These are phyloP conservation scores for Hypoxylon sp. DNA, from an alignment of 2,329 filamentous ascomycete species.

Conservation along the genomic window DNA sequence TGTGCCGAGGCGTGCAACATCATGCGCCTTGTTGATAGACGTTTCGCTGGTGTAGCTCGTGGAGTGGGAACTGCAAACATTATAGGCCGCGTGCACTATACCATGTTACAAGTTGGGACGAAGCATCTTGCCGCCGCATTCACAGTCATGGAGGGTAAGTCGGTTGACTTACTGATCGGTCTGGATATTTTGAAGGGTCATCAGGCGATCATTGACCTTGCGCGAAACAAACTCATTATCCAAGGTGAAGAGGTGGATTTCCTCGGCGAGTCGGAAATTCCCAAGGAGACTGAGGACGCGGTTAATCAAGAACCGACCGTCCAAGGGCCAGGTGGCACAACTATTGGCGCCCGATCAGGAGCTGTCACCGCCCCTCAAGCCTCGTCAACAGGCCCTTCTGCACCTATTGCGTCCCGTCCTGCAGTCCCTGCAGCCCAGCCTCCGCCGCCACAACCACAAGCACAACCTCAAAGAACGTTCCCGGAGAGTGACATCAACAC, in stretches of 20 bases:
- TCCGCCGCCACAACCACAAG: constrained; percentile 47
- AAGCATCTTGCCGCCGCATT: constrained; percentile 94
- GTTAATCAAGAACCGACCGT: constrained; percentile 86
- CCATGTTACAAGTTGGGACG: constrained; percentile 92
- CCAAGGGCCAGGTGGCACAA: constrained; percentile 87
- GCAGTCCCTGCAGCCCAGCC: constrained; percentile 46
- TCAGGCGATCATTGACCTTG: constrained; percentile 91
- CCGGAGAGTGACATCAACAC: constrained; percentile 79
- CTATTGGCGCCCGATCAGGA: constrained; percentile 86
- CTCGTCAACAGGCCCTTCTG: constrained; percentile 48
- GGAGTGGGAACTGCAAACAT: constrained; percentile 96
- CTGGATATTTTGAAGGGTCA: constrained; percentile 98
- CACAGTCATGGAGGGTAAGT: constrained; percentile 99
- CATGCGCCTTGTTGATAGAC: constrained; percentile 93
- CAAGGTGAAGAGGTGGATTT: constrained; percentile 91
- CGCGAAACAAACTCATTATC: constrained; percentile 87
- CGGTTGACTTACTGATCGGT: constrained; percentile 92
- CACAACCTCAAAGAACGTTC: constrained; percentile 55
- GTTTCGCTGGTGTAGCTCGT: constrained; percentile 91
- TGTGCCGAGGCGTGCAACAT: constrained; percentile 95
- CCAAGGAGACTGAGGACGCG: constrained; percentile 82
- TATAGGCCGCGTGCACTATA: constrained; percentile 93
- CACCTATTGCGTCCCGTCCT: constrained; percentile 46
- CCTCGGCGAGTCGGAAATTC: constrained; percentile 92
- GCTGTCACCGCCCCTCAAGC: constrained; percentile 73